A percentile compares a stretch with the other conserved stretches of the same genome.
Evolutionary conservation across 2,329 filamentous ascomycete genomes (phyloP).

Genomic region (Xylariales sp.): DNA sequence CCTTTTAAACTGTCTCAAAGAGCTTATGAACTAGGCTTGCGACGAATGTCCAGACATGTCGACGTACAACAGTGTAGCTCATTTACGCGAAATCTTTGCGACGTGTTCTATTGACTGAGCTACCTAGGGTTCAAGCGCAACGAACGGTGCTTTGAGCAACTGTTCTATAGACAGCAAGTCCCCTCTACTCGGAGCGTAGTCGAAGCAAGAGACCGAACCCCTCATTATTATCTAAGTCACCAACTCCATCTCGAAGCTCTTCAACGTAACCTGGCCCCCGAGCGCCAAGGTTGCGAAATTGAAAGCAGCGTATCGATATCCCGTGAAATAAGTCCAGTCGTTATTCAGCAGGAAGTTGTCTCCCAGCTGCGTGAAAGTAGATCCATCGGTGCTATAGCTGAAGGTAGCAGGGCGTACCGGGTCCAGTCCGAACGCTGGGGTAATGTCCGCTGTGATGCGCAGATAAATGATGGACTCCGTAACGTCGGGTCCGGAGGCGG

Average conservation of each 20-base stretch:
- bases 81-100: too few relatives aligned
- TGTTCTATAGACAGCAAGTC: too few relatives aligned
- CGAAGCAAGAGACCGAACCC: too few relatives aligned
- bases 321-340: slow-evolving; percentile 39
- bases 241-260: slow-evolving; percentile 10
- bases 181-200: too few relatives aligned
- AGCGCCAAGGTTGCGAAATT: slow-evolving; percentile 38
- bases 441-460: slow-evolving; percentile 26
- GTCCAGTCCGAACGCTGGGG: slow-evolving; percentile 16
- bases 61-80: too few relatives aligned
- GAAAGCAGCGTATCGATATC: slow-evolving; percentile 42
- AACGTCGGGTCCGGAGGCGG: slow-evolving; percentile 19
- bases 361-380: slow-evolving; percentile 27
- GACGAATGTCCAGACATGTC: too few relatives aligned
- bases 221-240: background rate
- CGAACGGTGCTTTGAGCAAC: too few relatives aligned
- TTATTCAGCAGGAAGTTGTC: slow-evolving; percentile 28
- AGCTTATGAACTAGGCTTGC: too few relatives aligned
- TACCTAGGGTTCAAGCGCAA: too few relatives aligned
- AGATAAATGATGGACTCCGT: slow-evolving; percentile 28
- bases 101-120: too few relatives aligned
- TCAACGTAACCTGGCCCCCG: slow-evolving; percentile 29
- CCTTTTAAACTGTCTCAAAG: too few relatives aligned
- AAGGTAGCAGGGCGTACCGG: slow-evolving; percentile 23
- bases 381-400: slow-evolving; percentile 36